Conservation (phyloP, 139 green algal genomes). For the Micractinium sp. region DNA sequence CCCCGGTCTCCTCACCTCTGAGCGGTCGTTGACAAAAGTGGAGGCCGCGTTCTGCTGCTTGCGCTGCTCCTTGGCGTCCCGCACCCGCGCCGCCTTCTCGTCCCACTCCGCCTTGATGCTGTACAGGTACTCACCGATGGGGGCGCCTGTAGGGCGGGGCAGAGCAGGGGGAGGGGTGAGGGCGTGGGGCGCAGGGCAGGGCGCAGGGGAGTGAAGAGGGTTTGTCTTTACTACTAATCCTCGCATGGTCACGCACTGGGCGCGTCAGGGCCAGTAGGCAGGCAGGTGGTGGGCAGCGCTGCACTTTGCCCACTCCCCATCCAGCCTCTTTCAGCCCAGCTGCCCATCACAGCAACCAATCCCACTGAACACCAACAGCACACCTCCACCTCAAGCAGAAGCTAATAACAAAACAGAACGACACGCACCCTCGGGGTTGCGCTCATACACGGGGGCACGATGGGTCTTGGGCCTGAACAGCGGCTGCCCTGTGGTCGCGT, state of each 20-base stretch:
- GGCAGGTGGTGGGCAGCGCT: background rate
- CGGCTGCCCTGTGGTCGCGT: conserved; percentile 67
- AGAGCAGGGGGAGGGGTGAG: background rate
- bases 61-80: conserved; percentile 30
- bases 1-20: background rate
- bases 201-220: background rate
- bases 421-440: conserved; percentile 46
- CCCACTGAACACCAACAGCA: background rate
- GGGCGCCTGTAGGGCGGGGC: background rate
- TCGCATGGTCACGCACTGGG: no score
- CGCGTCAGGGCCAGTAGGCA: background rate
- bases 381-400: background rate
- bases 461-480: conserved; percentile 77
- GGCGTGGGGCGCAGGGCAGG: no score
- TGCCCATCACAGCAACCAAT: background rate
- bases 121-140: conserved; percentile 82
- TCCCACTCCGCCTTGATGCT: conserved; percentile 52
- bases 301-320: background rate
- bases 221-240: no score
- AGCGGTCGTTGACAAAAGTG: conserved; percentile 42
- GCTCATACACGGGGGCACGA: conserved; percentile 46
- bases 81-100: conserved; percentile 41
- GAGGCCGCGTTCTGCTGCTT: conserved; percentile 24
- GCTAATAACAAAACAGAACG: no score
- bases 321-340: background rate